phyloP scores from a whole-genome alignment of 345 rosid species.

The Erodium maritimum region DNA sequence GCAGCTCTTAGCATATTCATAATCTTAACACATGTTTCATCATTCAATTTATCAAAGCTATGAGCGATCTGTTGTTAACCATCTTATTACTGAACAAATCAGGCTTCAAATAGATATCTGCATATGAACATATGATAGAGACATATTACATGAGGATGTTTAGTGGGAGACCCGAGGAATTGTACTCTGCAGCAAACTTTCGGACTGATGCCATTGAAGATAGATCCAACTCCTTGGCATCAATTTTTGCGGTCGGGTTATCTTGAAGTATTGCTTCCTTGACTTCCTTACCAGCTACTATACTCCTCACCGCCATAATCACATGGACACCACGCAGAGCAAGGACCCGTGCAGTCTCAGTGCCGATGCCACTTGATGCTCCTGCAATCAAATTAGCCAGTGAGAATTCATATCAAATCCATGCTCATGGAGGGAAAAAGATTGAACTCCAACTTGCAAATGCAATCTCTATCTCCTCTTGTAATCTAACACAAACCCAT shows the following conservation, averaged over 20 bases:
- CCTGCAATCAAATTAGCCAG: conserved; percentile 11
- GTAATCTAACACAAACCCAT: not conserved
- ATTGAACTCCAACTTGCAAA: no score
- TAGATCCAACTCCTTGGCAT: conserved; percentile 32
- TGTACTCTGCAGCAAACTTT: conserved; percentile 34
- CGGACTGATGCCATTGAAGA: conserved; percentile 23
- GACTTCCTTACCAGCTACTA: conserved; percentile 18
- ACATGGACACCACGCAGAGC: conserved; percentile 35
- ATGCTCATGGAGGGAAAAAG: no score
- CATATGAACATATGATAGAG: no score
- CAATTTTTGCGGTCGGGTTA: conserved; percentile 24
- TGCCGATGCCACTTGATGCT: conserved; percentile 36
- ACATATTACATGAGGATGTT: conserved; percentile 34
- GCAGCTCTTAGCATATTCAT: not conserved
- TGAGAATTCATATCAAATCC: not conserved
- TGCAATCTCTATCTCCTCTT: no score
- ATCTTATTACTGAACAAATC: no score
- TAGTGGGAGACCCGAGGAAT: conserved; percentile 26
- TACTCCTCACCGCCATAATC: conserved; percentile 26
- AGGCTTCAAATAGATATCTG: no score
- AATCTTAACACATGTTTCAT: not conserved
- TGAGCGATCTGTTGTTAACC: not conserved
- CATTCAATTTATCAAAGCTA: not conserved
- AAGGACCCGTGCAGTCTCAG: conserved; percentile 36
- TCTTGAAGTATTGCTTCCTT: conserved; percentile 21